Evolutionary conservation across 257 asterid genomes (phyloP).

Genomic region (Lantana camara): DNA sequence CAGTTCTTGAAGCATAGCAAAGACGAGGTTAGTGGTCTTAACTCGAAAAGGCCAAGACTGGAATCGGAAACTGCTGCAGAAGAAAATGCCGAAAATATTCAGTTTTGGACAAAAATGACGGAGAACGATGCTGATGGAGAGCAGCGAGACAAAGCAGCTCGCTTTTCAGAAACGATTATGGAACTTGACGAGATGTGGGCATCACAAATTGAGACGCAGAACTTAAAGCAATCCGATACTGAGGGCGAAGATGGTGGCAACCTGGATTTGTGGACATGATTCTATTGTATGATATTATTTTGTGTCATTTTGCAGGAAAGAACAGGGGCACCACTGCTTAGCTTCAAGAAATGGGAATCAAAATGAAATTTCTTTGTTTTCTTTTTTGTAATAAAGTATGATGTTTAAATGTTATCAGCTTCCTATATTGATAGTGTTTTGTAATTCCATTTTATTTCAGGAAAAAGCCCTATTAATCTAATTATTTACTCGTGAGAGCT

Average conservation of each 20-base stretch:
- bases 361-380: too few species aligned
- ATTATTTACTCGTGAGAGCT: too few species aligned
- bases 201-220: conserved; percentile 21
- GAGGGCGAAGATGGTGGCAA: conserved; percentile 21
- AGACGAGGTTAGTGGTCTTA: conserved; percentile 17
- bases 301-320: background rate
- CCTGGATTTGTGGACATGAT: conserved; percentile 30
- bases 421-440: too few species aligned
- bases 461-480: too few species aligned
- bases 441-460: too few species aligned
- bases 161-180: conserved; percentile 21
- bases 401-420: too few species aligned
- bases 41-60: conserved; percentile 11
- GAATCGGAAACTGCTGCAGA: conserved; percentile 1
- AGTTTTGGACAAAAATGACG: conserved; percentile 36
- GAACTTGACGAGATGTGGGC: conserved; percentile 33
- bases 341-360: too few species aligned
- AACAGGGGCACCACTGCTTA: too few species aligned
- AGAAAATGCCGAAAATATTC: conserved; percentile 27
- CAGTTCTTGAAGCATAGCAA: conserved; percentile 19
- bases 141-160: conserved; percentile 21
- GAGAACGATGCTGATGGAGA: conserved; percentile 34
- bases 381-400: too few species aligned
- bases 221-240: conserved; percentile 18
- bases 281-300: background rate